phyloP scores from a whole-genome alignment of 2,329 filamentous ascomycete species.

The Sclerotinia nivalis region DNA sequence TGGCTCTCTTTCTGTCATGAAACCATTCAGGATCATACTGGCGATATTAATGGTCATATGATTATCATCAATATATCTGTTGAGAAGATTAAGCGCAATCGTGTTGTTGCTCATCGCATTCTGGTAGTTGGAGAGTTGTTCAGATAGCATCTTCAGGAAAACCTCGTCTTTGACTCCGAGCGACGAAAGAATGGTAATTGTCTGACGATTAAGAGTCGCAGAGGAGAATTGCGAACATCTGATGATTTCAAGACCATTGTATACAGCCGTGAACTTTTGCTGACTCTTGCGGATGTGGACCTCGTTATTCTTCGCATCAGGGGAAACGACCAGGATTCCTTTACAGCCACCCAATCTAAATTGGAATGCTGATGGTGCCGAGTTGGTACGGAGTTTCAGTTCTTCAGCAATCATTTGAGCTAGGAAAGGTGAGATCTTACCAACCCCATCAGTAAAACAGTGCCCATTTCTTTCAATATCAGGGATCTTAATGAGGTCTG shows the following conservation, averaged over 20 bases:
- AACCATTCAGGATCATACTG: constrained; percentile 75
- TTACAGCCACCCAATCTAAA: constrained; percentile 93
- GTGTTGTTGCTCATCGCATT: constrained; percentile 65
- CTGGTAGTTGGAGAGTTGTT: constrained; percentile 69
- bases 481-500: constrained; percentile 56
- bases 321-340: constrained; percentile 78
- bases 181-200: constrained; percentile 79
- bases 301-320: constrained; percentile 63
- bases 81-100: constrained; percentile 67
- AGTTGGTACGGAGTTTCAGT: constrained; percentile 59
- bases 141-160: constrained; percentile 67
- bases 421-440: constrained; percentile 81
- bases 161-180: constrained; percentile 69
- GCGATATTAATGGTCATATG: constrained; percentile 74
- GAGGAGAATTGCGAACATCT: constrained; percentile 73
- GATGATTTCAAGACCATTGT: constrained; percentile 81
- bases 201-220: constrained; percentile 84
- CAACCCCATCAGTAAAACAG: constrained; percentile 89
- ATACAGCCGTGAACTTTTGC: constrained; percentile 75
- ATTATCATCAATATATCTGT: constrained; percentile 80
- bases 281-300: constrained; percentile 83
- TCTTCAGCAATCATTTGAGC: constrained; percentile 73
- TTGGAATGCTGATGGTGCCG: constrained; percentile 79
- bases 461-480: constrained; percentile 71
- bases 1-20: constrained; percentile 73